Evolutionary conservation across 352 stramenopile species (phyloP).

Genomic region (Phytophthora fragariae): DNA sequence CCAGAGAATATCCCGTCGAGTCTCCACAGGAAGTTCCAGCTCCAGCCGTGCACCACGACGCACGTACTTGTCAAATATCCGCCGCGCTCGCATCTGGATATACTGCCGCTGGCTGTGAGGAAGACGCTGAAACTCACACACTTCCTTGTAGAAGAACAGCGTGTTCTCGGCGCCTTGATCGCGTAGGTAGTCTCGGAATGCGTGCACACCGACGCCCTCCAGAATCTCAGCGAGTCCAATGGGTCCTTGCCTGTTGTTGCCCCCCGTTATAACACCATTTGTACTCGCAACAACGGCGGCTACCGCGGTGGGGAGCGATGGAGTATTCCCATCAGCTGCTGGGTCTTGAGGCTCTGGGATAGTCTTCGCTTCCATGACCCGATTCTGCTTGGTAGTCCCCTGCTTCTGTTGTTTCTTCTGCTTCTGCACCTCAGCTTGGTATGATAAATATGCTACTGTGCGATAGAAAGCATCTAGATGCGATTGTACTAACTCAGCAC

Average conservation of each 20-base stretch:
- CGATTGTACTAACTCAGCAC: constrained; percentile 66
- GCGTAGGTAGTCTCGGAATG: constrained; percentile 66
- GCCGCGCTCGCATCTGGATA: constrained; percentile 72
- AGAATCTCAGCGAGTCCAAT: constrained; percentile 52
- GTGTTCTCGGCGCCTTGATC: constrained; percentile 60
- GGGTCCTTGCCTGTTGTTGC: constrained; percentile 11
- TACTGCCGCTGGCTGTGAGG: constrained; percentile 76
- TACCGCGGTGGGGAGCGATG: constrained; percentile 1
- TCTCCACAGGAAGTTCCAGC: constrained; percentile 64
- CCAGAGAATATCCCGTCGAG: constrained; percentile 73
- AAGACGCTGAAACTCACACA: constrained; percentile 74
- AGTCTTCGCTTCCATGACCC: constrained; percentile 14
- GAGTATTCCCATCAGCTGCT: constrained; percentile 1
- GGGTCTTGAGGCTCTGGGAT: constrained; percentile 5
- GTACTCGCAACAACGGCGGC: constrained; percentile 8
- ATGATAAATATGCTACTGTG: constrained; percentile 52
- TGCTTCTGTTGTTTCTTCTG: constrained; percentile 16
- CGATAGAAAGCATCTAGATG: constrained; percentile 70
- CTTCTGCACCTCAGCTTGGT: constrained; percentile 38
- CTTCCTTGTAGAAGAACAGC: constrained; percentile 79
- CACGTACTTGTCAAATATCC: constrained; percentile 80
- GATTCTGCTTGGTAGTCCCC: constrained; percentile 18
- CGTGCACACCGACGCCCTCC: constrained; percentile 55
- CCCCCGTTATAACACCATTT: constrained; percentile 6
- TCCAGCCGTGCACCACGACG: constrained; percentile 67